phyloP scores from a whole-genome alignment of 106 monocot genomes.

The Gastrodia elata region DNA sequence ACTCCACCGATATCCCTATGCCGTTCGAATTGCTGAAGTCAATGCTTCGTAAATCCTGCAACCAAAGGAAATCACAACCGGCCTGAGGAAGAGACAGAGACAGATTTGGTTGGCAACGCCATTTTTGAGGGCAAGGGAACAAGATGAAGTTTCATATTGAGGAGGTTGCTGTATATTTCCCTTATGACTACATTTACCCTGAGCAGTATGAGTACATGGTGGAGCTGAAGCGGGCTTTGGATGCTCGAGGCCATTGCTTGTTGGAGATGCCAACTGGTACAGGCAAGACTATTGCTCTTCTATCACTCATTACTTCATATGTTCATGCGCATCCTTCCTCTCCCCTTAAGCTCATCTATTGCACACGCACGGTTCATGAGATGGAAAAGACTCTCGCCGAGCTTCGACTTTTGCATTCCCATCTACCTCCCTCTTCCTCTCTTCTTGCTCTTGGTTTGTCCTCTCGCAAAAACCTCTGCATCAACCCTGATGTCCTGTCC shows the following conservation, averaged over 20 bases:
- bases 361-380: slow-evolving; percentile 99
- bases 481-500: slow-evolving; percentile 65
- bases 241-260: slow-evolving; percentile 88
- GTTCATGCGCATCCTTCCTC: slow-evolving; percentile 33
- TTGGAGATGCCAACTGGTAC: slow-evolving; percentile 99
- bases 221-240: slow-evolving; percentile 86
- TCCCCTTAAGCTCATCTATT: slow-evolving; percentile 76
- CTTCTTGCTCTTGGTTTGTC: slow-evolving; percentile 84
- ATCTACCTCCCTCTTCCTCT: slow-evolving; percentile 25
- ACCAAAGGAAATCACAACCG: neutral
- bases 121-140: neutral
- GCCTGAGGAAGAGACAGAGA: neutral
- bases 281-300: slow-evolving; percentile 90
- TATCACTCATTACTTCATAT: slow-evolving; percentile 89
- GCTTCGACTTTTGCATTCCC: slow-evolving; percentile 59
- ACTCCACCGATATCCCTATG: no score
- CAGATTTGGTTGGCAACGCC: neutral
- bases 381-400: slow-evolving; percentile 99
- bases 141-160: slow-evolving; percentile 84
- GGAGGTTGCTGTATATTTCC: slow-evolving; percentile 85
- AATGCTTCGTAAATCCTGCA: no score
- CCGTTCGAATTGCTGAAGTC: no score
- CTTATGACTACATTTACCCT: slow-evolving; percentile 89
- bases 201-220: slow-evolving; percentile 98
- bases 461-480: slow-evolving; percentile 89